Base-by-base conservation (phyloP, 257 asterid species). In the Forsythia suspensa region DNA sequence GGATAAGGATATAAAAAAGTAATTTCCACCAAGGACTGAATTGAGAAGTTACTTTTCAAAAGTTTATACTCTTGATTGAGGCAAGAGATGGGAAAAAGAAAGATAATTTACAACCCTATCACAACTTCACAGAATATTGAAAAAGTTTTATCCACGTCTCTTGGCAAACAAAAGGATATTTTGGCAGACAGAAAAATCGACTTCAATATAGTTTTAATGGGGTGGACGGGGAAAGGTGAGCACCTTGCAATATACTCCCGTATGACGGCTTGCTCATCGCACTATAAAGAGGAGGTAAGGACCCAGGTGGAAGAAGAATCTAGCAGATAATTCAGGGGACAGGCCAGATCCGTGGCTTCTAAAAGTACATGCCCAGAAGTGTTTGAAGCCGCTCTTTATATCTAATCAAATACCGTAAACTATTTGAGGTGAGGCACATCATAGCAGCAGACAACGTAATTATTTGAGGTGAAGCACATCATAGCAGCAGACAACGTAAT, bases 401-500 rank as follows among this genome's bases (percentile, higher is more conserved):
- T 76, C 82, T 90, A 87, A 87, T 80, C 86, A 86, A 86, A 84
- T 77, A 91, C 86, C 91, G 81, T 78, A 29, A 84, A 88, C 5
- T 76, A 85, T 82, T 83, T 80, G 92, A 85, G 89, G 91, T 74
- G 92, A 84, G 84, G 80, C 74, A 82, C 88, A 46, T 80, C 93
- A 87, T 85, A 82, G 88, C 91, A 78, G 89, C 87, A 82, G 93
- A 87, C 82, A 82, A 75, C 87, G 4, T 63, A 63, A 21, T 29
- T 63, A 86, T 84, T 83, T 79, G 93, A 86, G 90, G 92, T 71
- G 92, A 83, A 85, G 80, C 73, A 82, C 87, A 41, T 83, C 93
- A 87, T 84, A 81, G 88, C 91, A 79, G 90, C 88, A 83, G 94
- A 87, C 83, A 83, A 75, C 89, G 92, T 78, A 84, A 88, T 7